Base-by-base conservation (phyloP, 2,329 filamentous ascomycete genomes). In the Aspergillus brasiliensis region DNA sequence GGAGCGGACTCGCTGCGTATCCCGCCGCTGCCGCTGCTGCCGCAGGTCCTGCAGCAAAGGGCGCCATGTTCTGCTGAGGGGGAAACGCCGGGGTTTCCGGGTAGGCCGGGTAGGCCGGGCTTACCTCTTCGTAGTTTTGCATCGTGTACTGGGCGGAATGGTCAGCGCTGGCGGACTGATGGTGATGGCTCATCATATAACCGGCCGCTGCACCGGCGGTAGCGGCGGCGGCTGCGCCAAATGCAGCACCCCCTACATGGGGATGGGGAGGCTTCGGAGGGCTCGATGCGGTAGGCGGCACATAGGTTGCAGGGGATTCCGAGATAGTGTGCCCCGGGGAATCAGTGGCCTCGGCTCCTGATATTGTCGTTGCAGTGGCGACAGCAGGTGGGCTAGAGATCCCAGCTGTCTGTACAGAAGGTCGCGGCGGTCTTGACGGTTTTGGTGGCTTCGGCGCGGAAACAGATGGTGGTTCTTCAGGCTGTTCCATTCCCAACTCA, bases 201-300 rank as follows among this genome's bases (percentile, higher is more conserved):
- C 76, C 77, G n/a, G 75, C 74, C 8, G 76, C 78, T 49, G 77
- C 76, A 42, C 75, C 77, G 13, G 72, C 75, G 3, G 76, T 77
- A 8, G 75, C 77, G 13, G 72, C 75, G 3, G 76, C 77, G 10
- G 75, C 76, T 21, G 70, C 69, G 21, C 77, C 78, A 37, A 78
- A 60, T 3, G 74, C 71, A 51, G 75, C 55, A 2, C 69, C 73
- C 27, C 73, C 58, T 27, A 70, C 71, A 60, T 73, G 72, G 60
- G 73, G 65, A 40, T 73, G 68, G 10, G 72, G 62, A 44, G 71
- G 70, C n/a, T 67, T 72, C 51, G 63, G 60, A 3, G 60, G 51
- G 42, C 37, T 65, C 42, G 57, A 52, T 3, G 57, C 40, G 28
- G 55, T 56, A 23, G 65, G 64, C 28, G 66, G 65, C 37, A 60